Base-by-base conservation (phyloP, 768 basidiomycete species). In the Leucosporidium scottii region DNA sequence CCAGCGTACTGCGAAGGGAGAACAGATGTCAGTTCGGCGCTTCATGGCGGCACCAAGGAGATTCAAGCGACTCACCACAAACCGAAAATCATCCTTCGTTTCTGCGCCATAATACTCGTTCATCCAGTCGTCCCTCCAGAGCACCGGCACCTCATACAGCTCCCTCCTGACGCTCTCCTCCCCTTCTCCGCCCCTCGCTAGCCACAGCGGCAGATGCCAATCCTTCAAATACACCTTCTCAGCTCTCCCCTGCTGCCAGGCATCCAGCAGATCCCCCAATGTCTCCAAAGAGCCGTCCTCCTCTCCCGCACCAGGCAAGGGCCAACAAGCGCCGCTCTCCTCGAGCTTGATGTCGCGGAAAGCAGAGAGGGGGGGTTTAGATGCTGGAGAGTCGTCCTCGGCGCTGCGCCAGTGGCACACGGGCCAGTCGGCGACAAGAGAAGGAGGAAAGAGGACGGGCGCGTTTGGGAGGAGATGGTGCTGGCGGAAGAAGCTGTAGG, bases 71-170 rank as follows among this genome's bases (percentile, higher is more conserved):
- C 65, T 66, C 36, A 66, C 65, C 47, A 74, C 67, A 44, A 74
- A 74, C 2, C 67, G 57, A 28, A 74, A 74, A 39, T 74, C 74
- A 49, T 74, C 72, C 7, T 30, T 59, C 34, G 31, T 67, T 12
- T 55, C 44, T 17, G 28, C 54, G 0, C 65, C 48, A 20, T 68
- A 67, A 6, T 12, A 67, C 59, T 67, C 65, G 63, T 74, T 68
- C 69, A 74, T 71, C 74, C 71, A 73, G 51, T 74, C 74, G 53
- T 74, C 71, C n/a, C 48, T 21, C 56, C 72, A 74, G 1, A 66
- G 58, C n/a, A 36, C 12, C 6, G 59, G 54, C 0, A 70, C 69
- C 28, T 50, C 55, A 47, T 72, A 74, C 50, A 74, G 51, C 27
- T 62, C 59, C 1, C 59, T 27, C 9, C 20, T 36, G 0, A 68